phyloP scores from a whole-genome alignment of 176 grass and related monocot genomes.

The Urochloa ruziziensis region DNA sequence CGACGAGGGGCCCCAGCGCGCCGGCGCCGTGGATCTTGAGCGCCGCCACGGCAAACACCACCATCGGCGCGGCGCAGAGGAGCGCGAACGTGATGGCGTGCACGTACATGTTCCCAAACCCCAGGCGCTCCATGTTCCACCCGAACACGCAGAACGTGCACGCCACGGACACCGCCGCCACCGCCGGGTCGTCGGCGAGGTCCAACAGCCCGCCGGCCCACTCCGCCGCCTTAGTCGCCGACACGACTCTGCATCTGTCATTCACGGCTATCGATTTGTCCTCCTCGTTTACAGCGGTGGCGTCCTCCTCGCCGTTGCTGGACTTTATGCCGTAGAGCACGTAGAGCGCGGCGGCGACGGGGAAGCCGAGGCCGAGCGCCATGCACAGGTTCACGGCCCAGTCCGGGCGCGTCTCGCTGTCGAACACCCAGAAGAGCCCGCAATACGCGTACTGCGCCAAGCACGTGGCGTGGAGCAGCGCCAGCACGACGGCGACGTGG shows the following conservation, averaged over 20 bases:
- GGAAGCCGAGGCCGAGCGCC: no score
- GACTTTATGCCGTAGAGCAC: no score
- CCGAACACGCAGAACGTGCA: constrained; percentile 81
- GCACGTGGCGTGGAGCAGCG: constrained; percentile 64
- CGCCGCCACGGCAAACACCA: constrained; percentile 58
- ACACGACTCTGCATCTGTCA: not conserved
- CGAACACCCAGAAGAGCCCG: constrained; percentile 65
- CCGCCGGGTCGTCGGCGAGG: constrained; percentile 52
- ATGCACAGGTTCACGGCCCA: no score
- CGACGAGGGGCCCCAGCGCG: constrained; percentile 31
- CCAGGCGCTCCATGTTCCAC: constrained; percentile 91
- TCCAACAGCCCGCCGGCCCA: constrained; percentile 72
- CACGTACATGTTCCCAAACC: constrained; percentile 76
- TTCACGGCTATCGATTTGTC: no score
- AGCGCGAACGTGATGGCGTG: constrained; percentile 70
- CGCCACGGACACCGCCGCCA: constrained; percentile 41
- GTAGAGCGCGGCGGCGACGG: no score
- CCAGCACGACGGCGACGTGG: constrained; percentile 48
- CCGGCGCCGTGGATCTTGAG: constrained; percentile 41
- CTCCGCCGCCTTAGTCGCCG: constrained; percentile 29
- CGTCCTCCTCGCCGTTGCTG: no score
- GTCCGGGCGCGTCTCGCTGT: constrained; percentile 31
- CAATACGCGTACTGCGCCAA: constrained; percentile 59
- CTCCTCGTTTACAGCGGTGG: no score
- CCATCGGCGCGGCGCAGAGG: constrained; percentile 56